Evolutionary conservation across 1,284 basidiomycete species (phyloP).

Genomic region (Quambalaria eucalypti): DNA sequence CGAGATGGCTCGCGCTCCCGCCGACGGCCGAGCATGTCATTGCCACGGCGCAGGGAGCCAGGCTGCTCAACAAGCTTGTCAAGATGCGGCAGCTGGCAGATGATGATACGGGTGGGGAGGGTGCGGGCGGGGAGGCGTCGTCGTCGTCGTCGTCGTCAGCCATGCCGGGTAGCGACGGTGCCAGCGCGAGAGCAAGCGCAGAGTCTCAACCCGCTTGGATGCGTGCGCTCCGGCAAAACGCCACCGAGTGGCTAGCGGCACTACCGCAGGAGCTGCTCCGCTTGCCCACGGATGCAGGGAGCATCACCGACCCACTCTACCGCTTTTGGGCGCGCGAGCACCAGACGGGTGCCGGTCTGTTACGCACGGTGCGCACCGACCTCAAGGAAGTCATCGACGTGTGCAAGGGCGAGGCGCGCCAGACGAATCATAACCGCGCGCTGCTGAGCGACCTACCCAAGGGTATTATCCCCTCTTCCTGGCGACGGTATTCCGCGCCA

Average conservation of each 20-base stretch:
- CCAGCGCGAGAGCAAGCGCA: not conserved
- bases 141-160: not conserved
- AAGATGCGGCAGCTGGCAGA: conserved; percentile 38
- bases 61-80: conserved; percentile 34
- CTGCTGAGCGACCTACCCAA: conserved; percentile 34
- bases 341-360: conserved; percentile 20
- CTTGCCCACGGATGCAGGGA: conserved; percentile 12
- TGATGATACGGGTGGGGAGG: conserved; percentile 25
- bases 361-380: conserved; percentile 25
- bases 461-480: conserved; percentile 25
- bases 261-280: conserved; percentile 15
- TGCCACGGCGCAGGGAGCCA: conserved; percentile 31
- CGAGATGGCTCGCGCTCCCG: conserved; percentile 42
- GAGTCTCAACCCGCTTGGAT: conserved; percentile 31
- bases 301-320: conserved; percentile 33
- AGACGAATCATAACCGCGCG: conserved; percentile 36
- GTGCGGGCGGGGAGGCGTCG: not conserved
- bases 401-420: conserved; percentile 23
- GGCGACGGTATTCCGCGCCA: conserved; percentile 29
- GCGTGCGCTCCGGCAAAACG: conserved; percentile 30
- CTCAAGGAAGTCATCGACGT: conserved; percentile 29
- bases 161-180: not conserved
- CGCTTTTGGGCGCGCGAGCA: conserved; percentile 46
- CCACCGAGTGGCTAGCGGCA: conserved; percentile 22
- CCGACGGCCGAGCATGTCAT: conserved; percentile 41